Evolutionary conservation across 2,329 filamentous ascomycete species (phyloP).

Genomic region (Raffaelea deltoideospora): DNA sequence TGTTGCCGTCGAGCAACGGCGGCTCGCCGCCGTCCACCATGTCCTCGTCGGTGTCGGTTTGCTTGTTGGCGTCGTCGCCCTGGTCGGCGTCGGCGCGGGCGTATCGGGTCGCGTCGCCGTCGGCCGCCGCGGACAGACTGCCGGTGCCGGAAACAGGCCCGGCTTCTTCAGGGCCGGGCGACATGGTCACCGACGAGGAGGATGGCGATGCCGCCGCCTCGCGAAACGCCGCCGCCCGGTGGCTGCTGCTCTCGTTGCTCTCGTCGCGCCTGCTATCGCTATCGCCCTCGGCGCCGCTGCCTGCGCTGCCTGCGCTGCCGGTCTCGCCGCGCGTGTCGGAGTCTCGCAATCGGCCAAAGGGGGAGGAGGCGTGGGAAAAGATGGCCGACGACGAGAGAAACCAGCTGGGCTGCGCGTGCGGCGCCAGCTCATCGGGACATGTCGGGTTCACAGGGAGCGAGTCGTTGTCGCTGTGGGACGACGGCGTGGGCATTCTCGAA

Average conservation of each 20-base stretch:
- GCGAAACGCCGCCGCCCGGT: no score
- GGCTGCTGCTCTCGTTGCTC: no score
- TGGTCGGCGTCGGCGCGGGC: conserved; percentile 3
- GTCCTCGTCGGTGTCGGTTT: conserved; percentile 12
- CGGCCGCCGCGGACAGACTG: conserved; percentile 1
- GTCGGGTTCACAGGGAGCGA: conserved; percentile 21
- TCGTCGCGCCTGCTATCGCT: no score
- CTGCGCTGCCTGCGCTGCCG: not conserved
- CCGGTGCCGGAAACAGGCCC: no score
- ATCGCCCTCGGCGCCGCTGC: conserved; percentile 5
- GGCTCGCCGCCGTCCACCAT: conserved; percentile 1
- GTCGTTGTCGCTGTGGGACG: conserved; percentile 7
- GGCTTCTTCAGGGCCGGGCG: conserved; percentile 25
- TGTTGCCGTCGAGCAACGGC: not conserved
- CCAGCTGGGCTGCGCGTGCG: conserved; percentile 13
- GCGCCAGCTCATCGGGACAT: conserved; percentile 26
- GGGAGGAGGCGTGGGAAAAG: no score
- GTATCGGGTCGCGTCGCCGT: conserved; percentile 7
- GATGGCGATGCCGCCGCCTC: no score
- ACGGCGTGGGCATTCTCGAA: conserved; percentile 12
- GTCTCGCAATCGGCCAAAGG: no score
- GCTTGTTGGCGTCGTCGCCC: conserved; percentile 14
- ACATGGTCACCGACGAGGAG: conserved; percentile 21
- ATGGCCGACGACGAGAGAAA: conserved; percentile 7
- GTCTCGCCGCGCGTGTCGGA: not conserved